These are phyloP conservation scores for Erucastrum elatum DNA, from an alignment of 345 rosid species.

Conservation along the genomic window DNA sequence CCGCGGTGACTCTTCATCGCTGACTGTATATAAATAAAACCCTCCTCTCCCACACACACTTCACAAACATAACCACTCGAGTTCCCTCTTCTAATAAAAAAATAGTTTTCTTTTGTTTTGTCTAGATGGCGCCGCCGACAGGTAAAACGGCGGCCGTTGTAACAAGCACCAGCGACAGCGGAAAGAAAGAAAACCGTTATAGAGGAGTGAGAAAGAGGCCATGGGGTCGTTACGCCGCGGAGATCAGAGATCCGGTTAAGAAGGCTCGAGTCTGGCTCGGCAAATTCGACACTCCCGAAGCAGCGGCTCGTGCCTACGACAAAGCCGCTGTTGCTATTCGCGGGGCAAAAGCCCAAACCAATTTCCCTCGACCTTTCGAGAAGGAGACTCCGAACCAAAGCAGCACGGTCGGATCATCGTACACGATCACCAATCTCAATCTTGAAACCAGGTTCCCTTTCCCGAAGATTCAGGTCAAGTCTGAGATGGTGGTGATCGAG, in stretches of 20 bases:
- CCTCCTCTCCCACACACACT: no score
- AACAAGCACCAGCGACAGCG: slow-evolving; percentile 30
- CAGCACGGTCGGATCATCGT: slow-evolving; percentile 45
- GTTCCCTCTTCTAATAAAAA: no score
- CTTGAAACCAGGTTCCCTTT: slow-evolving; percentile 42
- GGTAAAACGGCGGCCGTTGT: slow-evolving; percentile 38
- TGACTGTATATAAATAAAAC: no score
- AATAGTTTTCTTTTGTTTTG: neutral
- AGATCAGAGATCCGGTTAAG: slow-evolving; percentile 79
- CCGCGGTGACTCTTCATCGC: no score
- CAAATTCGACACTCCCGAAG: slow-evolving; percentile 74
- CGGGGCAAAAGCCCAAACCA: slow-evolving; percentile 81
- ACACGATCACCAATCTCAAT: slow-evolving; percentile 46
- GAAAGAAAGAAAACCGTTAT: slow-evolving; percentile 44
- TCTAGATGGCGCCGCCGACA: slow-evolving; percentile 50
- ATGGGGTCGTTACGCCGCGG: slow-evolving; percentile 88
- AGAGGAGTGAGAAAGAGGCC: slow-evolving; percentile 92
- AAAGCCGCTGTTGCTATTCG: slow-evolving; percentile 64
- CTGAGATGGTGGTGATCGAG: slow-evolving; percentile 1
- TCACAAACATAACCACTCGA: no score
- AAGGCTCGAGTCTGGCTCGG: slow-evolving; percentile 86
- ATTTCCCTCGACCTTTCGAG: slow-evolving; percentile 40
- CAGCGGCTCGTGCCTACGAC: slow-evolving; percentile 82
- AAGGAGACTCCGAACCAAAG: slow-evolving; percentile 61
- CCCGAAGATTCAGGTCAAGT: slow-evolving; percentile 20